A percentile compares a stretch with the other conserved stretches of the same genome.
Evolutionary conservation across 805 yeast genomes (phyloP).

Genomic region (Pichia heedii): DNA sequence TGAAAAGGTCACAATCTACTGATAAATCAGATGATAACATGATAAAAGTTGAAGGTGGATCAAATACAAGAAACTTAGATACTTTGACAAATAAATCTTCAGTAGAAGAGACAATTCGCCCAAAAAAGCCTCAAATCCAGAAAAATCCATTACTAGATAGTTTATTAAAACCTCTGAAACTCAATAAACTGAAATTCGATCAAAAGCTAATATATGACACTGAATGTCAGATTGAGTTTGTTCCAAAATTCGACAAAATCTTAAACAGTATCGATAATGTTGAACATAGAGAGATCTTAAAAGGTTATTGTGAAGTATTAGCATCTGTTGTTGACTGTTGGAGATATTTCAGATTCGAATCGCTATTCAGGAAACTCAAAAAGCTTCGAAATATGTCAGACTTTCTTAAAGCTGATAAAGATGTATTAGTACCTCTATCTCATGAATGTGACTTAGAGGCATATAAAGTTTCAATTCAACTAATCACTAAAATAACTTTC

Average conservation of each 20-base stretch:
- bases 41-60: too few relatives aligned
- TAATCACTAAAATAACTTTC: constrained; percentile 53
- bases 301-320: constrained; percentile 38
- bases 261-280: background rate
- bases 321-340: constrained; percentile 54
- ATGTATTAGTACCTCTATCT: constrained; percentile 42
- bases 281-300: constrained; percentile 1
- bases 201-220: background rate
- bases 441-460: constrained; percentile 54
- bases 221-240: background rate
- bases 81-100: too few relatives aligned
- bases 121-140: too few relatives aligned
- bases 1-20: too few relatives aligned
- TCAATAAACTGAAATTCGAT: background rate
- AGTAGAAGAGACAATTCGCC: too few relatives aligned
- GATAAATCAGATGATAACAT: too few relatives aligned
- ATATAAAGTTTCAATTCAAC: constrained; percentile 44
- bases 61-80: too few relatives aligned
- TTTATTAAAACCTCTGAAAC: background rate
- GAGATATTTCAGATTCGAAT: constrained; percentile 57
- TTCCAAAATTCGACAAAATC: background rate
- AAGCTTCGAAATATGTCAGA: constrained; percentile 24
- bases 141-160: constrained; percentile 3
- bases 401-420: background rate
- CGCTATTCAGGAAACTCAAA: constrained; percentile 41